Base-by-base conservation (phyloP, 768 basidiomycete species). In the Boletus subparvulus region DNA sequence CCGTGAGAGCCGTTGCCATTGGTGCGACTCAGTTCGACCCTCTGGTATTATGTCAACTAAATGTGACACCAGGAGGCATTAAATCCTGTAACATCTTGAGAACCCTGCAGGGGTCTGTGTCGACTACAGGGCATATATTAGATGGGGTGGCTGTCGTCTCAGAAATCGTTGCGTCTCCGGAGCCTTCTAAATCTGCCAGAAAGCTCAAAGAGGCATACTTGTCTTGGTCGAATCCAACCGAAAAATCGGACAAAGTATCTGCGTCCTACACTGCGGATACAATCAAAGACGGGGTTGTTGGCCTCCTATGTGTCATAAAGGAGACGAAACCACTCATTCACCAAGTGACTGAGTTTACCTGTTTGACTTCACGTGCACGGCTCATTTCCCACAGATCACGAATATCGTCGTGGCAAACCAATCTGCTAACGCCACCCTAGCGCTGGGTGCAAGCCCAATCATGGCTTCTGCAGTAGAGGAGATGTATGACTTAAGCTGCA, bases 61-160 rank as follows among this genome's bases (percentile, higher is more conserved):
- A 50, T 48, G n/a, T 3, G 4, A 7, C 19, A 19, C 4, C 61
- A 95, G 94, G 93, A 46, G 95, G 95, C 0, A 90, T 97, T 67
- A 95, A 92, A 61, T 80, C 83, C 1, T 78, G 76, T 1, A 98
- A 95, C 65, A 73, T 91, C 26, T 76, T 90, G 51, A 83, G 89
- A 47, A 86, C 88, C 4, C 68, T 97, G 8, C 84, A 92, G 61
- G 90, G 88, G 9, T 79, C 83, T 2, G 80, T 85, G 10, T 85
- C 89, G 0, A 69, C 74, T 0, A 79, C 80, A 1, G 79, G 82
- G 0, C 84, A 80, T 54, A 52, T 76, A 1, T 75, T 96, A 16
- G 87, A 92, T 55, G 95, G 95, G 0, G 78, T 97, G 28, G 95
- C 95, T 12, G 83, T 97, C 49, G 87, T 97, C 40, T 94, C 92